These are phyloP conservation scores for Metarhizium guizhouense DNA, from an alignment of 2,329 filamentous ascomycete genomes.

Conservation along the genomic window DNA sequence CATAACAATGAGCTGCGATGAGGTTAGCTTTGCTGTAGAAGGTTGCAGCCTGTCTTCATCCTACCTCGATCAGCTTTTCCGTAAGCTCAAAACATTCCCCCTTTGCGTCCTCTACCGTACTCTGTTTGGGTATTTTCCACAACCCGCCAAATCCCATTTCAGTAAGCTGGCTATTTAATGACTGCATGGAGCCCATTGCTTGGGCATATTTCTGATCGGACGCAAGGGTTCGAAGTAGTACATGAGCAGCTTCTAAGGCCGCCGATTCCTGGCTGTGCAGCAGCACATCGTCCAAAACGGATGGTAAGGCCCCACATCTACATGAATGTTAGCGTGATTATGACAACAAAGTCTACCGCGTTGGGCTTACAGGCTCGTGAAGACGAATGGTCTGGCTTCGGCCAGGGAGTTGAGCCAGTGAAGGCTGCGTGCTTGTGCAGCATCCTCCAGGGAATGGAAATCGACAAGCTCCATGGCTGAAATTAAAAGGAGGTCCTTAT, in stretches of 20 bases:
- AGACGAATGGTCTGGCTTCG: constrained; percentile 42
- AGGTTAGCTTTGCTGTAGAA: not conserved
- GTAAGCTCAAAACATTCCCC: constrained; percentile 45
- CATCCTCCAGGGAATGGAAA: constrained; percentile 56
- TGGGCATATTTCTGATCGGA: constrained; percentile 42
- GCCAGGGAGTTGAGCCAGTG: constrained; percentile 52
- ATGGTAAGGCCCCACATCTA: constrained; percentile 47
- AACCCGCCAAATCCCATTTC: constrained; percentile 56
- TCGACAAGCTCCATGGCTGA: constrained; percentile 57
- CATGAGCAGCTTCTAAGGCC: constrained; percentile 52
- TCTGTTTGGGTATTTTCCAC: constrained; percentile 48
- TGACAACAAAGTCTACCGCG: too few species aligned
- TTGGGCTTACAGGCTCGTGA: constrained; percentile 46
- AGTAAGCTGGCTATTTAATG: constrained; percentile 44
- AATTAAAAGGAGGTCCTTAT: constrained; percentile 54
- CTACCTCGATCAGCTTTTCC: constrained; percentile 53
- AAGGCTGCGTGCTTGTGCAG: constrained; percentile 49
- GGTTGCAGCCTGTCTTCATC: constrained; percentile 6
- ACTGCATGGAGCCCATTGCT: constrained; percentile 36
- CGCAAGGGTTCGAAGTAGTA: constrained; percentile 49
- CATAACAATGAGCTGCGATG: constrained; percentile 7
- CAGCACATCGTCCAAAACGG: constrained; percentile 52
- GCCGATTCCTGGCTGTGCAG: constrained; percentile 53
- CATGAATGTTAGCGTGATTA: constrained; percentile 8
- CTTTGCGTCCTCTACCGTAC: constrained; percentile 38